Evolutionary conservation across 257 asterid species (phyloP), one percentile per base, ranked within the genome.

Genomic region (Nicotiana paniculata): DNA sequence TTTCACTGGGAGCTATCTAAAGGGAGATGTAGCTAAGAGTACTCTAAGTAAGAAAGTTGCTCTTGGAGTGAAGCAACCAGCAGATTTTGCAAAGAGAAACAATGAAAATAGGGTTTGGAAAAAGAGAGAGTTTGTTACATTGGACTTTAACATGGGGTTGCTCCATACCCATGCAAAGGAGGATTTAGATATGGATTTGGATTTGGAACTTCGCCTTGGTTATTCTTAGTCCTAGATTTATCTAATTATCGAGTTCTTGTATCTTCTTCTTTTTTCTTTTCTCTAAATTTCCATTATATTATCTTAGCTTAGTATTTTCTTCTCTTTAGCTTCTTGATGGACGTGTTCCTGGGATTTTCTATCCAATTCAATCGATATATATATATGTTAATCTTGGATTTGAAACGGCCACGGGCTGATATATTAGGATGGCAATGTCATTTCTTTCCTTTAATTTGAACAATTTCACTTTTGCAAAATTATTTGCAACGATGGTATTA

Each of bases 121-220:
- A 85, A 84, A 64, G 4, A 87, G 78, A 46, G 93, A 90, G 84
- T 35, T 84, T 28, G 82, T 81, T 72, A 83, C 83, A 70, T 74
- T 91, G 84, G 93, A 87, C 84, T 86, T 90, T 87, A 87, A 82
- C 84, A 77, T 82, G 87, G 92, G 89, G 18, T 83, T 88, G 81
- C 28, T 90, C 65, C 88, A 84, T 63, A 87, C 15, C 12, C 17
- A 84, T 79, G 82, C 82, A 16, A 85, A 87, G 79, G 88, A 88
- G 86, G 90, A 85, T 57, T 79, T 93, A 13, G 58, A 53, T 53
- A 53, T 13, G 18, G 58, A 53, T 53, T 53, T 53, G 89, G 97
- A 93, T 86, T 88, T 93, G 92, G 97, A 93, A 89, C 97, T 93
- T 82, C 89, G 92, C 21, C 92, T 92, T 80, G 97, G 97, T n/a